Conservation (phyloP, 2,329 filamentous ascomycete species). For the Colletotrichum sansevieriae region DNA sequence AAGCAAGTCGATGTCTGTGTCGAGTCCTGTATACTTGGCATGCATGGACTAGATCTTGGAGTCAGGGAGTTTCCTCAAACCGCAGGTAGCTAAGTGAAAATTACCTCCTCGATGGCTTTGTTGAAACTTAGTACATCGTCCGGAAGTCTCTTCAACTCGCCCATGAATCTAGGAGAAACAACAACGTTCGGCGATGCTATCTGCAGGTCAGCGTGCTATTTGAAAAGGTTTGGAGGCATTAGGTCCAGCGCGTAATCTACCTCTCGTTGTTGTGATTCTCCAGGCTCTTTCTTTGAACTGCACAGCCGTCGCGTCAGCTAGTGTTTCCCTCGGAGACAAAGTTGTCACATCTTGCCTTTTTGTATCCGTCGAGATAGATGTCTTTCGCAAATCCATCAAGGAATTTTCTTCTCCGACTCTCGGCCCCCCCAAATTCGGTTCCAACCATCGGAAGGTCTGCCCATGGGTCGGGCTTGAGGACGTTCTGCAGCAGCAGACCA, state of each 20-base stretch:
- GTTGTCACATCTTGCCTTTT: conserved; percentile 44
- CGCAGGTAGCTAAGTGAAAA: neutral
- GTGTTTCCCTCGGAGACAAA: too few relatives aligned
- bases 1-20: conserved; percentile 42
- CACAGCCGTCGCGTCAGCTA: neutral
- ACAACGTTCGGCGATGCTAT: conserved; percentile 47
- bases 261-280: conserved; percentile 46
- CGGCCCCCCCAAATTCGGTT: conserved; percentile 45
- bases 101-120: conserved; percentile 45
- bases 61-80: neutral
- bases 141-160: conserved; percentile 50
- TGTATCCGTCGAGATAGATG: conserved; percentile 49
- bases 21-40: conserved; percentile 51
- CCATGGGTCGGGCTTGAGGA: conserved; percentile 22
- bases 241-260: conserved; percentile 27
- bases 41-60: conserved; percentile 45
- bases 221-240: too few relatives aligned
- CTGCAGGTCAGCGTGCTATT: too few relatives aligned
- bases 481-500: conserved; percentile 13
- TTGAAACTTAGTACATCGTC: conserved; percentile 50
- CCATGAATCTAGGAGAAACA: conserved; percentile 48
- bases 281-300: conserved; percentile 51
- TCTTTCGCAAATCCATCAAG: conserved; percentile 42
- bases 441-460: conserved; percentile 46
- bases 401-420: conserved; percentile 47